These are phyloP conservation scores for Extremus antarcticus DNA, from an alignment of 495 filamentous ascomycete genomes.

Conservation along the genomic window DNA sequence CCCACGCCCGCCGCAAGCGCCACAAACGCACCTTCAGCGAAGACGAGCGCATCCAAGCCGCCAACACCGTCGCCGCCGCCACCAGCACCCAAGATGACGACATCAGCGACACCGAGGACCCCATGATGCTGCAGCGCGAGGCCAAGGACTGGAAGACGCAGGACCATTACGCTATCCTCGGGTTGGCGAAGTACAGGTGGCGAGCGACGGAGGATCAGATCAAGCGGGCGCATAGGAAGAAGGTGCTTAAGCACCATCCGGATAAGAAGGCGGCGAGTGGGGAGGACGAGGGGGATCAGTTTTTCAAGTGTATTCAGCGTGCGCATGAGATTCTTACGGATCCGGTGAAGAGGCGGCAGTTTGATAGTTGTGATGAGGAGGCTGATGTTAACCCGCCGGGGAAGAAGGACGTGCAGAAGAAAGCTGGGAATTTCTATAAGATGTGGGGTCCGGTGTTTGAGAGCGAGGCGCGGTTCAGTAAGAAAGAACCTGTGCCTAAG, in stretches of 20 bases:
- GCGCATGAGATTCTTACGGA: conserved; percentile 88
- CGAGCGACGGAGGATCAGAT: conserved; percentile 94
- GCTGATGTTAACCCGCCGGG: conserved; percentile 81
- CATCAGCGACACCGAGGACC: conserved; percentile 85
- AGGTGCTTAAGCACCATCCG: conserved; percentile 95
- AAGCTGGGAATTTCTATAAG: conserved; percentile 76
- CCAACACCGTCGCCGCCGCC: conserved; percentile 86
- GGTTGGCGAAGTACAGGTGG: conserved; percentile 81
- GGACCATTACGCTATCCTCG: conserved; percentile 97
- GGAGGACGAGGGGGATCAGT: conserved; percentile 82
- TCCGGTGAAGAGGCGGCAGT: conserved; percentile 86
- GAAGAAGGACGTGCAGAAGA: conserved; percentile 74
- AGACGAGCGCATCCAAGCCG: conserved; percentile 92
- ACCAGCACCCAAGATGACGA: conserved; percentile 84
- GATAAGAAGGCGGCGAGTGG: conserved; percentile 95
- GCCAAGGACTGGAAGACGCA: conserved; percentile 99
- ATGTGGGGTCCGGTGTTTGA: conserved; percentile 80
- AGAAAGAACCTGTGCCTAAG: conserved; percentile 70
- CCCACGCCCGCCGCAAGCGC: conserved; percentile 87
- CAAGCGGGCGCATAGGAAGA: conserved; percentile 96
- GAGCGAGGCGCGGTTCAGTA: conserved; percentile 84
- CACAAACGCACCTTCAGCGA: conserved; percentile 97
- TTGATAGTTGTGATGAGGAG: conserved; percentile 87
- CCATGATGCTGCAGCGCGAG: conserved; percentile 78
- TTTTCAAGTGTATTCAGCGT: conserved; percentile 99